A percentile compares a stretch with the other conserved stretches of the same genome.
Conservation (phyloP, 805 yeast species). For the Ogataea neopini region DNA sequence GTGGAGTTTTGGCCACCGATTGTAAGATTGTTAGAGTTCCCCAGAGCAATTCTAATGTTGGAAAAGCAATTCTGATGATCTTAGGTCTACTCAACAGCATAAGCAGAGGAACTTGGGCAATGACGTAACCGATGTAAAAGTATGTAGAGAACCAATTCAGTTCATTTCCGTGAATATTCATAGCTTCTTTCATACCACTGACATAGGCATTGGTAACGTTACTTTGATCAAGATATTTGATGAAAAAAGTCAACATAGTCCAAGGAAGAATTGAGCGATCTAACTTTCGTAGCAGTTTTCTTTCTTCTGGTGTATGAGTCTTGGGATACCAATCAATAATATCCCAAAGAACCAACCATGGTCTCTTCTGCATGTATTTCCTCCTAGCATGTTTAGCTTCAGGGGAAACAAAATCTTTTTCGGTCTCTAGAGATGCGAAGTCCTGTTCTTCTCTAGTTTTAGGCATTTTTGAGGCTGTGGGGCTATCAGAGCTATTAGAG, state of each 20-base stretch:
- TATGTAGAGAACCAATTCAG: slow-evolving; percentile 25
- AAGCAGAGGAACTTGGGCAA: slow-evolving; percentile 54
- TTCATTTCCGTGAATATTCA: slow-evolving; percentile 25
- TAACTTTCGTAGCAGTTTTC: slow-evolving; percentile 6
- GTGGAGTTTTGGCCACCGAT: slow-evolving; percentile 36
- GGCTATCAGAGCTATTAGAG: no score
- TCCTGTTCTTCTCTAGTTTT: not conserved
- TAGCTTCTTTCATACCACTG: slow-evolving; percentile 60
- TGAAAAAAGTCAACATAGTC: slow-evolving; percentile 3
- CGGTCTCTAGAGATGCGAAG: not conserved
- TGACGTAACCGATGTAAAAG: slow-evolving; percentile 48
- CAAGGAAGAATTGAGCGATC: slow-evolving; percentile 6
- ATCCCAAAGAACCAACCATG: slow-evolving; percentile 6
- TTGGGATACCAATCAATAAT: slow-evolving; percentile 6
- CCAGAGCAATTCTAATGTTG: slow-evolving; percentile 1
- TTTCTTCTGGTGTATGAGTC: slow-evolving; percentile 6
- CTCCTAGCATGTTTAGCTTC: slow-evolving; percentile 4
- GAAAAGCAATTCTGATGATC: slow-evolving; percentile 1
- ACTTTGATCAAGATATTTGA: slow-evolving; percentile 57
- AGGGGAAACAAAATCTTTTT: not conserved
- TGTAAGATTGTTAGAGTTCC: slow-evolving; percentile 2
- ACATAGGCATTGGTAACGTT: slow-evolving; percentile 61
- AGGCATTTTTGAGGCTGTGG: not conserved
- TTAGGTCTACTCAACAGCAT: slow-evolving; percentile 3
- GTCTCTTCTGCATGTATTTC: slow-evolving; percentile 6